Percentiles rank a stretch among this genome's conserved stretches.
Evolutionary conservation across 441 rosid genomes (phyloP).

Genomic region (Heliophila coronopifolia): DNA sequence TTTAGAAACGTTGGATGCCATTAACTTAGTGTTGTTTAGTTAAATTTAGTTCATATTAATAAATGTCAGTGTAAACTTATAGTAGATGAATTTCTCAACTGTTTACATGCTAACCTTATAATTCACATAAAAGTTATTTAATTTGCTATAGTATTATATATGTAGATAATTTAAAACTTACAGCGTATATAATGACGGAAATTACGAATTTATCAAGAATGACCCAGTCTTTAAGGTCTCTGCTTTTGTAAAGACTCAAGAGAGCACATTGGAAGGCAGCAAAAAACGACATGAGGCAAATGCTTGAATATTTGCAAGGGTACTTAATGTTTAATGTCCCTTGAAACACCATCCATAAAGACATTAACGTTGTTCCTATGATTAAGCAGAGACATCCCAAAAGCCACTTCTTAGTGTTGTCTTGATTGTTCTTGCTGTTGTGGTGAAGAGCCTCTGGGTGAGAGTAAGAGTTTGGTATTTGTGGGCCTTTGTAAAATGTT

Average conservation of each 20-base stretch:
- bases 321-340: constrained; percentile 37
- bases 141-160: too few species aligned
- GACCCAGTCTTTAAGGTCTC: constrained; percentile 38
- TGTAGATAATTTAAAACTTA: too few species aligned
- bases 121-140: too few species aligned
- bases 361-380: constrained; percentile 33
- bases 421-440: neutral
- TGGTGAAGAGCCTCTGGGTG: constrained; percentile 10
- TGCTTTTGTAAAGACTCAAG: constrained; percentile 32
- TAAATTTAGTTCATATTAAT: too few species aligned
- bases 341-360: constrained; percentile 57
- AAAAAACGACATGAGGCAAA: constrained; percentile 45
- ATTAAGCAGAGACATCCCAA: constrained; percentile 35
- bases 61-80: too few species aligned
- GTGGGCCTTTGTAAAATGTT: constrained; percentile 46
- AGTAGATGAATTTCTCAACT: neutral
- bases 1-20: too few species aligned
- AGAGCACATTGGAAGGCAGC: constrained; percentile 47
- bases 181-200: constrained; percentile 34
- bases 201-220: constrained; percentile 39
- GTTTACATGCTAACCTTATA: neutral
- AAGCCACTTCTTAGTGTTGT: constrained; percentile 34
- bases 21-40: too few species aligned
- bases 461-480: constrained; percentile 27
- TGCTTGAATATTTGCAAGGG: constrained; percentile 57